These are phyloP conservation scores for Trebouxia gelatinosa DNA, from an alignment of 163 green algal genomes.

Conservation along the genomic window DNA sequence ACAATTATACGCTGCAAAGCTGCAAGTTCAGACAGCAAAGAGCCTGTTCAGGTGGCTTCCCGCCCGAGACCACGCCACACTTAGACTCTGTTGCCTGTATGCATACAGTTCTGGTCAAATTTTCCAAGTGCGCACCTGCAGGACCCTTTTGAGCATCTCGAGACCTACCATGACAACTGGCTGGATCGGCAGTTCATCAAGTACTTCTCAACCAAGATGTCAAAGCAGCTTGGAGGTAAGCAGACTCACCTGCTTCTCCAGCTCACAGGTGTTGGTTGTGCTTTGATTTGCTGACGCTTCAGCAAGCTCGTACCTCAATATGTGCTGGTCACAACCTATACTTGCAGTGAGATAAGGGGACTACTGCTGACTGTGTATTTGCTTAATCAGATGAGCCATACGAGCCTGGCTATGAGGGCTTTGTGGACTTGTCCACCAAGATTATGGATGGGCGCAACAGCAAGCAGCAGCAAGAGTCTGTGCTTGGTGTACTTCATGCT, in stretches of 20 bases:
- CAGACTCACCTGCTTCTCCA: not conserved
- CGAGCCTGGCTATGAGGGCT: slow-evolving; percentile 46
- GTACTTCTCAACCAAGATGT: slow-evolving; percentile 47
- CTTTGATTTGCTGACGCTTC: not conserved
- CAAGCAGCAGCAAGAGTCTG: slow-evolving; percentile 50
- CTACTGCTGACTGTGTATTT: not conserved
- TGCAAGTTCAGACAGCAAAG: too few species aligned
- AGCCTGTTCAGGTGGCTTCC: too few species aligned
- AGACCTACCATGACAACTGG: slow-evolving; percentile 46
- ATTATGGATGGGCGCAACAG: slow-evolving; percentile 17
- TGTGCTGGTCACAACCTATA: not conserved
- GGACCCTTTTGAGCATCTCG: slow-evolving; percentile 54
- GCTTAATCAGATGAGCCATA: slow-evolving; percentile 15
- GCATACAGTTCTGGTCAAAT: too few species aligned
- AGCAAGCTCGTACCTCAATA: too few species aligned
- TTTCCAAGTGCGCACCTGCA: too few species aligned
- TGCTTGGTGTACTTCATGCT: slow-evolving; percentile 44
- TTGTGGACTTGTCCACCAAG: slow-evolving; percentile 49
- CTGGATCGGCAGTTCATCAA: slow-evolving; percentile 43
- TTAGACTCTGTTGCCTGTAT: too few species aligned
- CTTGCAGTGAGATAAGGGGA: not conserved
- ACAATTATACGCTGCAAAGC: too few species aligned
- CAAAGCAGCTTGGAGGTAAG: slow-evolving; percentile 52
- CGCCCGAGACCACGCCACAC: too few species aligned
- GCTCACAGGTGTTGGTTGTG: not conserved